Base-by-base conservation (phyloP, 192 early-diverging fungal species). In the Diversispora eburnea region DNA sequence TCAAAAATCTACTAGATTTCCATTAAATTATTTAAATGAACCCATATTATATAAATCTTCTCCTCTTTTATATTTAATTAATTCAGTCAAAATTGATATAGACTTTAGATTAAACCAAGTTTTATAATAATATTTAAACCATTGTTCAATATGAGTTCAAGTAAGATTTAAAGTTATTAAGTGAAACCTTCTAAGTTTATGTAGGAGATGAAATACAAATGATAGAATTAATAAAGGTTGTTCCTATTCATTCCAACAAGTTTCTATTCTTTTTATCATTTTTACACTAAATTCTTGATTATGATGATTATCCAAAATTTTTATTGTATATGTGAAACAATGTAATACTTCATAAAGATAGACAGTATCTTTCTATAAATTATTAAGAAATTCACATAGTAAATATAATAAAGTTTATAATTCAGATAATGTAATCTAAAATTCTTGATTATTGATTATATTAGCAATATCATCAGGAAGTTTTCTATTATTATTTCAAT, bases 1-100 rank as follows among this genome's bases (percentile, higher is more conserved):
- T 17, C 61, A 63, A 63, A 63, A 63, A 63, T 63, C n/a, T 46
- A 63, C 7, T 15, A 70, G 9, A 58, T 60, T 51, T 49, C 5
- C 20, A 13, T 62, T 47, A 62, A 72, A 60, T 62, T 72, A 20
- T 12, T 39, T 33, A 61, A 54, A 72, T 41, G 59, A 39, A 45
- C 61, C 48, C 4, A 57, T 62, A 52, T 72, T 17, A 51, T 54
- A 72, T 45, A n/a, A 58, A 72, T 46, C n/a, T 62, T 61, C 25
- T 4, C n/a, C 58, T 52, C 54, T 56, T 45, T 19, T 19, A 45
- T 70, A 70, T 57, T 43, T 43, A 25, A 52, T 41, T 2, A 70
- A 70, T 57, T 57, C n/a, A 43, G 0, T 0, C 57, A 70, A 57
- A 57, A 70, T 70, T 19, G 19, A n/a, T 49, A 20, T 72, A 25